Base-by-base conservation (phyloP, 2,329 filamentous ascomycete genomes). In the Talaromyces sp. region DNA sequence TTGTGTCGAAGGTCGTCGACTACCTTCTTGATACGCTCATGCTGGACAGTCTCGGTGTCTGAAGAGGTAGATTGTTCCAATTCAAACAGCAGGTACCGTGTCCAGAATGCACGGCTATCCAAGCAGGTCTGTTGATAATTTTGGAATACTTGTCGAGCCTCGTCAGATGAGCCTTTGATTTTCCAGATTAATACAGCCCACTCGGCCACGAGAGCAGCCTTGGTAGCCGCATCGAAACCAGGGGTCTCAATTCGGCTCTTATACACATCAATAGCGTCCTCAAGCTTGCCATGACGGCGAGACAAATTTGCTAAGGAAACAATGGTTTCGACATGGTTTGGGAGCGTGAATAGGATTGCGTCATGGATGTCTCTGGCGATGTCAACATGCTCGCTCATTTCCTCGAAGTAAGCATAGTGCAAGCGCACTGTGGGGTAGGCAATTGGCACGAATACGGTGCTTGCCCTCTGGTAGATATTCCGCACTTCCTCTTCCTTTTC, bases 331-430 rank as follows among this genome's bases (percentile, higher is more conserved):
- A 96, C 85, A 68, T 94, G 91, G 69, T 91, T 89, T 0, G 94
- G 93, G 16, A 96, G 80, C 65, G 85, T 84, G 68, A 88, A 81
- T 37, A 98, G 82, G 62, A 99, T 90, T 1, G 91, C 89, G 57
- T 89, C 85, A 73, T 97, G 91, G 64, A 99, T 93, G 65, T 91
- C 93, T 66, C 90, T 87, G 11, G 94, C 92, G 43, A 96, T 85
- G 67, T 91, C 90, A 31, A 89, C 81, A 45, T 92, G 88, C 4
- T 88, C 91, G 47, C 86, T 84, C 77, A 91, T 90, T 79, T 99
- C 95, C 75, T 99, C 95, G 69, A 97, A 97, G 71, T 93, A 92
- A 14, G 95, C 94, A 81, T 93, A 98, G 74, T 96, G 91, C 67
- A 98, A 83, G 64, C 95, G 88, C 68, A 96, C 89, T 1, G 88